These are phyloP conservation scores for Ogataea ganodermae DNA, from an alignment of 805 yeast genomes.

Conservation along the genomic window DNA sequence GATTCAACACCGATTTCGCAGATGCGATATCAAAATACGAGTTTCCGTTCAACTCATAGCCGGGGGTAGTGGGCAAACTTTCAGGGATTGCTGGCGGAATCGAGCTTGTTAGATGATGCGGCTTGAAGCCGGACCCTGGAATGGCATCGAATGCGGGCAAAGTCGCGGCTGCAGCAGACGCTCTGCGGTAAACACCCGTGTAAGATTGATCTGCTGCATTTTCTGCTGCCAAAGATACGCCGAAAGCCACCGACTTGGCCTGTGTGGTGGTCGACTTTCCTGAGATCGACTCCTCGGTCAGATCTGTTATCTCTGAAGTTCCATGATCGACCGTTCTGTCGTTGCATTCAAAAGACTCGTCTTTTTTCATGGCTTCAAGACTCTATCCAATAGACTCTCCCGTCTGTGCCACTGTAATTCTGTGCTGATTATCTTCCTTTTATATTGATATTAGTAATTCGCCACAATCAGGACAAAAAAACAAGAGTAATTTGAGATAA, in stretches of 20 bases:
- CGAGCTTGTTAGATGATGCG: slow-evolving; percentile 11
- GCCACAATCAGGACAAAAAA: background rate
- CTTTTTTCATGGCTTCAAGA: background rate
- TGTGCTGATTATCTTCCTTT: background rate
- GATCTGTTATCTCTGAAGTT: background rate
- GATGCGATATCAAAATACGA: slow-evolving; percentile 25
- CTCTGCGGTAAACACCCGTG: slow-evolving; percentile 8
- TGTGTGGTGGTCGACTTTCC: background rate
- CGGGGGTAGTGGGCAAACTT: slow-evolving; percentile 45
- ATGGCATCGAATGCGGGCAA: slow-evolving; percentile 2
- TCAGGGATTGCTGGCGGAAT: slow-evolving; percentile 43
- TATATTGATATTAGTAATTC: background rate
- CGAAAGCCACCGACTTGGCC: slow-evolving; percentile 2
- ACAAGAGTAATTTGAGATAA: background rate
- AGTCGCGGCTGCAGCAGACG: slow-evolving; percentile 5
- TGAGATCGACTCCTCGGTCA: background rate
- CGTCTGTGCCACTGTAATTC: background rate
- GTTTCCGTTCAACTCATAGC: slow-evolving; percentile 33
- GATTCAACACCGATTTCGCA: slow-evolving; percentile 9
- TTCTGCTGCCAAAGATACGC: background rate
- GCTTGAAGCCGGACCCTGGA: background rate
- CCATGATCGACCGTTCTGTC: background rate
- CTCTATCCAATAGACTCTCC: background rate
- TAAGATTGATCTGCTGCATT: background rate
- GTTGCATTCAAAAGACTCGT: background rate